These are phyloP conservation scores for Magnaporthales sp. DNA, from an alignment of 2,329 filamentous ascomycete genomes.

Conservation along the genomic window DNA sequence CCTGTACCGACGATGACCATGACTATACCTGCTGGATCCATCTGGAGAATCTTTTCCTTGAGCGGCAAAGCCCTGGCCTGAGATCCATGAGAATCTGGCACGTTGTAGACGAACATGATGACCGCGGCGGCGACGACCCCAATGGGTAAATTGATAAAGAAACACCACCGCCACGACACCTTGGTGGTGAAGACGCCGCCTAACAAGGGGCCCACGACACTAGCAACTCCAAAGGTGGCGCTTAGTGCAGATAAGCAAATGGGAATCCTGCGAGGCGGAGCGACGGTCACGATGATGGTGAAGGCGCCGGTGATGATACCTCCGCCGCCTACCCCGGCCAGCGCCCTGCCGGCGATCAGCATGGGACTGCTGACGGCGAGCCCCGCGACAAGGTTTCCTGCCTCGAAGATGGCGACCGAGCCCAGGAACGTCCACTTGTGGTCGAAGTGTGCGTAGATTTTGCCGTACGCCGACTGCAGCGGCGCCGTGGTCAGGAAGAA, in stretches of 20 bases:
- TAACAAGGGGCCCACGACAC: constrained; percentile 35
- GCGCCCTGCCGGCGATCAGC: constrained; percentile 44
- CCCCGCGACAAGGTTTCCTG: constrained; percentile 45
- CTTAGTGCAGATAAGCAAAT: constrained; percentile 12
- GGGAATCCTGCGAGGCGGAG: constrained; percentile 29
- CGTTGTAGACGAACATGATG: not conserved
- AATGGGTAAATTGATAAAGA: constrained; percentile 35
- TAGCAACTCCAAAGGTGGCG: constrained; percentile 26
- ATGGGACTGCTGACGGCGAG: constrained; percentile 35
- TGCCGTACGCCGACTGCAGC: constrained; percentile 41
- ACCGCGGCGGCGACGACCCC: constrained; percentile 18
- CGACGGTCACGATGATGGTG: constrained; percentile 36
- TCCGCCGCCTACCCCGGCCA: constrained; percentile 41
- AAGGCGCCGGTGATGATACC: constrained; percentile 41
- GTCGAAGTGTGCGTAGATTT: constrained; percentile 34
- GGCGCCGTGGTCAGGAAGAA: constrained; percentile 27
- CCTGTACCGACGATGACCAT: not conserved
- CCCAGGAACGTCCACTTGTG: constrained; percentile 24
- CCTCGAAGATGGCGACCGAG: constrained; percentile 41
- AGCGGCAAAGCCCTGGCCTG: not conserved
- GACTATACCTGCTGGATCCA: constrained; percentile 1
- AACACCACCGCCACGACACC: constrained; percentile 34
- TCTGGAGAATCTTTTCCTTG: not conserved
- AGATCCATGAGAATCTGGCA: not conserved
- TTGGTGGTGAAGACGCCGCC: constrained; percentile 29